phyloP scores from a whole-genome alignment of 768 basidiomycete genomes.

The Thelephora ganbajun region DNA sequence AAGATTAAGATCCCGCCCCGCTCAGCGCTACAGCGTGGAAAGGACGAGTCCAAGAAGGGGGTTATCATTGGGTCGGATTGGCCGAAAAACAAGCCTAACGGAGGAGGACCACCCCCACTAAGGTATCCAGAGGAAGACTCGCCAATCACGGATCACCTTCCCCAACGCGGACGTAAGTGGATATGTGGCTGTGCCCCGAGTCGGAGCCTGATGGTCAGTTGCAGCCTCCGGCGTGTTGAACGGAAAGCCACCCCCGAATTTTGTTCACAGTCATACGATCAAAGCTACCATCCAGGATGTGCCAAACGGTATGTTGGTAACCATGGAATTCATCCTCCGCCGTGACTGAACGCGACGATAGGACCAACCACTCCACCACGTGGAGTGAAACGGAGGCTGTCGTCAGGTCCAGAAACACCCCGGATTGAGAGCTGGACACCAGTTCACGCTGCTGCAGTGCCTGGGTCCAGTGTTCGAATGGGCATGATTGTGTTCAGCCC shows the following conservation, averaged over 20 bases:
- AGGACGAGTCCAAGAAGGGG: neutral
- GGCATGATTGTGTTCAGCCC: conserved; percentile 34
- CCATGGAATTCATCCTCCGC: no score
- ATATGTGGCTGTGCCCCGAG: no score
- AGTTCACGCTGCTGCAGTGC: neutral
- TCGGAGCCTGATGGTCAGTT: no score
- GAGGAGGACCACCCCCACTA: no score
- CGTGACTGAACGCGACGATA: neutral
- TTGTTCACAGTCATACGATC: no score
- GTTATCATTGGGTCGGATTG: neutral
- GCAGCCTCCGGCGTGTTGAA: no score
- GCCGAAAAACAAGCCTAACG: conserved; percentile 6
- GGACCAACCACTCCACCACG: conserved; percentile 11
- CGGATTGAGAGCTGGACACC: neutral
- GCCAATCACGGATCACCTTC: no score
- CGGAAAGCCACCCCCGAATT: no score
- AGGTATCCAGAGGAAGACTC: no score
- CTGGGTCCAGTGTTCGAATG: conserved; percentile 26
- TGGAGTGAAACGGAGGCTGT: conserved; percentile 26
- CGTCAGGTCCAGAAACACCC: conserved; percentile 3
- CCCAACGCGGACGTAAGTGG: no score
- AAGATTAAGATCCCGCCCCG: neutral
- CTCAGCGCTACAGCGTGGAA: neutral
- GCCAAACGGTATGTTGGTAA: no score
- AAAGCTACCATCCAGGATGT: no score